Evolutionary conservation across 2,329 filamentous ascomycete genomes (phyloP).

Genomic region (Graphilbum fragrans): DNA sequence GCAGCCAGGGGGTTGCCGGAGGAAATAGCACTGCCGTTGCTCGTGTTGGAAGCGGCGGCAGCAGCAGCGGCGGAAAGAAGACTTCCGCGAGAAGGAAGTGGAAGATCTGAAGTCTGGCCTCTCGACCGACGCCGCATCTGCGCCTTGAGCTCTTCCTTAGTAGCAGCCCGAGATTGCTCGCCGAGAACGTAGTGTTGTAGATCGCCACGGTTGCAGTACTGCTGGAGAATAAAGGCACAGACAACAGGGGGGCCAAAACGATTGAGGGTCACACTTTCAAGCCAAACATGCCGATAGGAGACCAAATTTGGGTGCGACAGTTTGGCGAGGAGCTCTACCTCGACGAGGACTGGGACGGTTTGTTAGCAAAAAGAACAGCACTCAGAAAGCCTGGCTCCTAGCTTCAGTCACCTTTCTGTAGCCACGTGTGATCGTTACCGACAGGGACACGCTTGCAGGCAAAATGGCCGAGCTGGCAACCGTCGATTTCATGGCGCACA

Average conservation of each 20-base stretch:
- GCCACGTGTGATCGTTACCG: constrained; percentile 85
- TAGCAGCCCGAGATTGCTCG: constrained; percentile 46
- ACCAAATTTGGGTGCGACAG: constrained; percentile 92
- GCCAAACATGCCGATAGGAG: constrained; percentile 93
- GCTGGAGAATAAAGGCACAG: constrained; percentile 92
- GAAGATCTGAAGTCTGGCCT: constrained; percentile 57
- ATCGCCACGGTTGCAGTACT: constrained; percentile 93
- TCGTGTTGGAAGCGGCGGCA: constrained; percentile 25
- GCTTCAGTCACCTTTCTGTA: constrained; percentile 54
- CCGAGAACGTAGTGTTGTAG: constrained; percentile 79
- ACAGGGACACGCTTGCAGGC: constrained; percentile 96
- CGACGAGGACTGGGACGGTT: constrained; percentile 64
- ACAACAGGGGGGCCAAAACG: constrained; percentile 84
- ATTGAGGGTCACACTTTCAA: constrained; percentile 76
- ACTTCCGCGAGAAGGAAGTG: neutral
- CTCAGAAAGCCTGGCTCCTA: neutral
- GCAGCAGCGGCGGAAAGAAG: constrained; percentile 15
- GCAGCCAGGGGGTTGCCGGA: no score
- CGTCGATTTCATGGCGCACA: constrained; percentile 87
- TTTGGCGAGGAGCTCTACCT: constrained; percentile 85
- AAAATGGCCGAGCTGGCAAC: constrained; percentile 78
- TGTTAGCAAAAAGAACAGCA: no score
- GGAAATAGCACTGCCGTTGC: constrained; percentile 6
- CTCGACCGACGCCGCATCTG: constrained; percentile 73
- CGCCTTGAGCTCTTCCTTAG: constrained; percentile 80